Base-by-base conservation (phyloP, 1,284 basidiomycete species). In the Pseudozyma tsukubaensis region DNA sequence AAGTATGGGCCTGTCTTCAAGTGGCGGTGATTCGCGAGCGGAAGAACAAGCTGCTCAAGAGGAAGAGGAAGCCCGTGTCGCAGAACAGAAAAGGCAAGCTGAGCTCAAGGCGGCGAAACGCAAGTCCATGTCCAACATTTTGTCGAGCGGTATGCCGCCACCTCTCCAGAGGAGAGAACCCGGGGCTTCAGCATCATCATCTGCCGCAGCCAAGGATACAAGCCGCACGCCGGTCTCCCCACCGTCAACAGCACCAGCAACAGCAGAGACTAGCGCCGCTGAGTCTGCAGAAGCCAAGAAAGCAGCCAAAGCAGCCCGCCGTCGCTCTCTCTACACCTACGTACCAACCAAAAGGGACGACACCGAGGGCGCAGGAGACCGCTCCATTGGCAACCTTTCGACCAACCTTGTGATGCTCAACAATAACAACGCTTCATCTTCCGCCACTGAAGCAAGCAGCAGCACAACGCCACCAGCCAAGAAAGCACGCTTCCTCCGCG, bases 321-420 rank as follows among this genome's bases (percentile, higher is more conserved):
- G 77, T n/a, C 54, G 72, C 5, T 78, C 77, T 9, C 55, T 78
- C 10, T 78, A 69, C 55, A 66, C 67, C 12, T 78, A 71, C 51
- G 52, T 57, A 1, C 71, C 77, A 6, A 53, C 67, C 11, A 73
- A 66, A 43, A 50, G 72, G 3, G 70, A 69, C n/a, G 72, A 72
- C 16, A 50, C 51, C 13, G 69, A 72, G 1, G 66, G 47, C 34
- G 24, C 24, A 29, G 24, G 24, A 29, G 73, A 76, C 32, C 60
- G 61, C 0, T 76, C 69, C 18, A 16, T 59, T 11, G 69, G 69
- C 43, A 76, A 76, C 36, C 16, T 69, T 16, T 76, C 73, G 0
- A 50, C 51, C 1, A 57, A 61, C 7, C 50, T 29, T 29, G 24
- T 29, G 24, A 29, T 29, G 24, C 24, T 72, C n/a, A 37, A 55